Percentiles rank a stretch among this genome's conserved stretches.
phyloP scores from a whole-genome alignment of 306 rosid genomes.

The Dalbergia oliveri region DNA sequence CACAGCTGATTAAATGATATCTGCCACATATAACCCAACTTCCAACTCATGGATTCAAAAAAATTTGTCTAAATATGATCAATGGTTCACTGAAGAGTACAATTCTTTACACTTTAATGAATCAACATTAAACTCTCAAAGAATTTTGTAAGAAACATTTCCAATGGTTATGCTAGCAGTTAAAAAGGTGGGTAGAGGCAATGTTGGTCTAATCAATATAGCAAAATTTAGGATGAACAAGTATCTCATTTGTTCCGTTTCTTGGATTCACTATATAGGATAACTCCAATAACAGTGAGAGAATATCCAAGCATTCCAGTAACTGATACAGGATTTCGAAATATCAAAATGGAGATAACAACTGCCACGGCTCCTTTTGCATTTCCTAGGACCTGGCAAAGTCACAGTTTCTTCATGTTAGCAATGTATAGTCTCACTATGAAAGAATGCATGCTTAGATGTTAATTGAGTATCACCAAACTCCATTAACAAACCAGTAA shows the following conservation, averaged over 20 bases:
- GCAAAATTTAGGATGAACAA: conserved; percentile 18
- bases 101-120: not conserved
- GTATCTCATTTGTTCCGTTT: conserved; percentile 50
- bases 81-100: not conserved
- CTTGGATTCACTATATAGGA: conserved; percentile 70
- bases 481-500: not conserved
- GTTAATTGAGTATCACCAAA: not conserved
- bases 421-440: not conserved
- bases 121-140: not conserved
- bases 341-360: conserved; percentile 69
- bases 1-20: not conserved
- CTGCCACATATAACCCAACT: not conserved
- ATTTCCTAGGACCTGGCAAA: conserved; percentile 67
- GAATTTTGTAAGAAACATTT: not conserved
- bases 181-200: conserved; percentile 12
- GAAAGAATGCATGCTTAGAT: conserved; percentile 12
- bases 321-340: conserved; percentile 66
- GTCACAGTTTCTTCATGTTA: conserved; percentile 15
- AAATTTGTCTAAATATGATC: not conserved
- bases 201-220: not conserved
- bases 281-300: conserved; percentile 69
- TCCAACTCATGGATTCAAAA: not conserved
- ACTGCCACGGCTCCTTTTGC: conserved; percentile 81
- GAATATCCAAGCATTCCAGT: conserved; percentile 71
- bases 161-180: not conserved